A percentile compares a stretch with the other conserved stretches of the same genome.
phyloP scores from a whole-genome alignment of 306 rosid species.

The Trifolium dubium region DNA sequence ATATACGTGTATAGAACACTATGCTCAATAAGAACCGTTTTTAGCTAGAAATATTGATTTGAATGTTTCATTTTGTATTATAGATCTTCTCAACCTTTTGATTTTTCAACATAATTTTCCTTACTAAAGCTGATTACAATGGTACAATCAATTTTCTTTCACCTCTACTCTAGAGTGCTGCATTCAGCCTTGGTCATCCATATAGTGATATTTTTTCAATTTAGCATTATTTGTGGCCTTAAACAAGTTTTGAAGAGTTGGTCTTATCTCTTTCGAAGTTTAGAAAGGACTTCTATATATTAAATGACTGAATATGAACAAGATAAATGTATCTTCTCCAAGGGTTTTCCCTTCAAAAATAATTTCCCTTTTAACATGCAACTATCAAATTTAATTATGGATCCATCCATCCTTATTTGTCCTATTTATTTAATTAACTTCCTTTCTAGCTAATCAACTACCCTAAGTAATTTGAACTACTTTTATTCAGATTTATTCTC shows the following conservation, averaged over 20 bases:
- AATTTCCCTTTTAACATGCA: background rate
- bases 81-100: conserved; percentile 14
- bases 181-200: conserved; percentile 13
- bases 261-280: conserved; percentile 30
- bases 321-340: conserved; percentile 6
- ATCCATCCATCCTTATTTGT: background rate
- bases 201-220: conserved; percentile 9
- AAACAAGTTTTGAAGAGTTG: background rate
- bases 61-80: conserved; percentile 22
- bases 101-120: conserved; percentile 9
- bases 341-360: background rate
- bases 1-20: background rate
- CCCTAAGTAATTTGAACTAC: background rate
- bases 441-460: background rate
- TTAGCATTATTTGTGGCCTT: conserved; percentile 18
- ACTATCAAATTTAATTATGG: conserved; percentile 2
- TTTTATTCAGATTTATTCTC: background rate
- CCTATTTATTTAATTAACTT: background rate
- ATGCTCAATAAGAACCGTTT: conserved; percentile 11
- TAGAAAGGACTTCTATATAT: conserved; percentile 3
- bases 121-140: conserved; percentile 24
- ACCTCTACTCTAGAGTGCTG: conserved; percentile 17
- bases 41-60: conserved; percentile 22
- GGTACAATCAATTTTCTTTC: conserved; percentile 18
- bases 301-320: background rate